Evolutionary conservation across 148 eudicot species (phyloP), one percentile per base, ranked within the genome.

Genomic region (Amaranthus hypochondriacus): DNA sequence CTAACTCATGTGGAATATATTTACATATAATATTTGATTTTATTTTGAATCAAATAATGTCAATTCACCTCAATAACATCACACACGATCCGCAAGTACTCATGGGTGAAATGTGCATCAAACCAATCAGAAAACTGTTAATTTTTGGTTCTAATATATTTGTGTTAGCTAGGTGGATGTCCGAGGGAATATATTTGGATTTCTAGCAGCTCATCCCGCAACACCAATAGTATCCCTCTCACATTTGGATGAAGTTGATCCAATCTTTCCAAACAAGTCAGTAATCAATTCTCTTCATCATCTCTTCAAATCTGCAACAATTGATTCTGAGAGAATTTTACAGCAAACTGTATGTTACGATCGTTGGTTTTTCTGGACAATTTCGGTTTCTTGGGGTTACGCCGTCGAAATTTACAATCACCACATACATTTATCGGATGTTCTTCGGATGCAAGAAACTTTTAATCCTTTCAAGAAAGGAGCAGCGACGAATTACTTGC

Each of bases 331-430:
- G 52, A 80, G 97, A 69, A 79, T 83, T 6, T 43, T 91, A 48
- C 97, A 91, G 68, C 93, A 89, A 68, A 89, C 90, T 4, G 86
- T 91, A 3, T 89, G 97, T 74, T 89, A 89, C 54, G 93, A 91
- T 61, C 81, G 82, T 0, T 87, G 92, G 98, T 89, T 86, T 74
- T 86, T 87, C 0, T 93, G 96, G 98, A 93, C 98, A 0, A 69
- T 89, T 43, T 93, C 98, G 1, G 84, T 93, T 18, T 93, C 96
- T 0, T 90, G 98, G 98, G 98, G 98, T 21, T 92, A 88, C 54
- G 88, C 89, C 0, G 88, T 93, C 14, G 84, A 89, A 69, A 77
- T 93, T 2, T 87, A 81, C 62, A 74, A 66, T 47, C 75, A 48
- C 52, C 84, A 82, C 71, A 70, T 90, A 7, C 43, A 74, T 39